Conservation (phyloP, 176 grass and related monocot genomes). For the Triticum aestivum region IWGSC_CS_RefSeq_v2.1 NC_057796.1:411818561-411819060, state of each 20-base stretch:
- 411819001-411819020: slow-evolving; percentile 31
- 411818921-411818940: not conserved
- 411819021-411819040: slow-evolving; percentile 9
- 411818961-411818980: not conserved
- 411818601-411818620: slow-evolving; percentile 82
- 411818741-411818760: slow-evolving; percentile 64
- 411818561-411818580: slow-evolving; percentile 79
- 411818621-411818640: slow-evolving; percentile 54
- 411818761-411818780: slow-evolving; percentile 67
- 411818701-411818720: slow-evolving; percentile 61
- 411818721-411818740: slow-evolving; percentile 38
- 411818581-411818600: slow-evolving; percentile 86
- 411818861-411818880: not conserved
- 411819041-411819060: not conserved
- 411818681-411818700: slow-evolving; percentile 37
- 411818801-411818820: slow-evolving; percentile 75
- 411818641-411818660: slow-evolving; percentile 50
- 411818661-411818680: slow-evolving; percentile 46
- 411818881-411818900: not conserved
- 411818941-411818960: not conserved
- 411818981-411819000: not conserved
- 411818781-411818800: slow-evolving; percentile 82
- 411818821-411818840: slow-evolving; percentile 74
- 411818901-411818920: not conserved
- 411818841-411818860: slow-evolving; percentile 56